Evolutionary conservation across 192 early-diverging fungal genomes (phyloP), one percentile per base, ranked within the genome.

Genomic region (Backusella tarrabulga): DNA sequence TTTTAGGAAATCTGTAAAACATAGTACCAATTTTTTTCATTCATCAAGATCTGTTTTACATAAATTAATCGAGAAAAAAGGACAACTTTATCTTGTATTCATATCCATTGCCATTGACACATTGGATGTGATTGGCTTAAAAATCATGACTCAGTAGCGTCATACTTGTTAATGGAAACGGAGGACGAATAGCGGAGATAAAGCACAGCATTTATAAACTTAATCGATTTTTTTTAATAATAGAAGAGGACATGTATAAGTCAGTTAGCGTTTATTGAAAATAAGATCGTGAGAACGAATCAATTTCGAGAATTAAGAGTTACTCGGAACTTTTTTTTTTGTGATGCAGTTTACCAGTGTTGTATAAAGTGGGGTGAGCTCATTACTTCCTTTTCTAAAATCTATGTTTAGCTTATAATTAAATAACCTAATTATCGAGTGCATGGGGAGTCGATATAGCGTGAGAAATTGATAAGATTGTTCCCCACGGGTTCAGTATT

Each of bases 1-100:
- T 29, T 63, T 63, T 63, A 63, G 56, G 56, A 63, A 63, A 63
- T 63, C 12, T 63, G 56, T 63, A 63, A 29, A 63, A 63, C 56
- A 50, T 50, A 19, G 19, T n/a, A 50, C 46, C 6, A 17, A n/a
- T 50, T 50, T 50, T n/a, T 29, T 40, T n/a, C 12, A 63, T 29
- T 63, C 5, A 63, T 63, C 56, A 63, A 63, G 2, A 63, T 63
- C 56, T 63, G 0, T 26, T 63, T 9, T 63, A 8, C 8, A 54
- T 54, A 32, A 32, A 32, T 54, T 54, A 63, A 26, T 63, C 56
- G 56, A 29, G 23, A 26, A 63, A 54, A 63, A 29, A 4, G 11
- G 15, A 4, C 26, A 63, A 63, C 56, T 63, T 63, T 63, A 63
- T 63, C 56, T 26, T 29, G 56, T 63, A 29, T 11, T 63, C 11